Evolutionary conservation across 495 filamentous ascomycete species (phyloP).

Genomic region (Venustampulla echinocandica): DNA sequence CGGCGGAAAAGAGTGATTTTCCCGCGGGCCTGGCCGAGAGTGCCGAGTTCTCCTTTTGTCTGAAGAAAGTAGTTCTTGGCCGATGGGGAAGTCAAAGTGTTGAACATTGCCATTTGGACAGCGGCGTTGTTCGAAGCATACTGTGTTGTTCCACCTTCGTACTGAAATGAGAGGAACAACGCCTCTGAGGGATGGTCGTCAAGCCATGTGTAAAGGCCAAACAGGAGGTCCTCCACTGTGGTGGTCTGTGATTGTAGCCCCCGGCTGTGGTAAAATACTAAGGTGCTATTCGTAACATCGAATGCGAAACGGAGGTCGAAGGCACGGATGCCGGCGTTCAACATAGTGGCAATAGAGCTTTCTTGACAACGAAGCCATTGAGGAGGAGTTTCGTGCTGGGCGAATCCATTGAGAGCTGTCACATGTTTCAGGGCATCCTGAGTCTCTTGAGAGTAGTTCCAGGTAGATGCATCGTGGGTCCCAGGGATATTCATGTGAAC

Average conservation of each 20-base stretch:
- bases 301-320: slow-evolving; percentile 44
- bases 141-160: slow-evolving; percentile 26
- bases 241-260: slow-evolving; percentile 37
- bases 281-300: slow-evolving; percentile 34
- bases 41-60: slow-evolving; percentile 29
- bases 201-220: slow-evolving; percentile 40
- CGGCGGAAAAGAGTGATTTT: slow-evolving; percentile 35
- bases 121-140: slow-evolving; percentile 27
- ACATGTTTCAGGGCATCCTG: slow-evolving; percentile 31
- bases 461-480: slow-evolving; percentile 45
- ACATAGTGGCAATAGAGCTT: slow-evolving; percentile 27
- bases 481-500: slow-evolving; percentile 46
- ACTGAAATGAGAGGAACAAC: slow-evolving; percentile 33
- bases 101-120: slow-evolving; percentile 30
- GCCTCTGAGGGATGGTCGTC: slow-evolving; percentile 28
- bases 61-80: slow-evolving; percentile 33
- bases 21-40: slow-evolving; percentile 32
- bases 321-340: slow-evolving; percentile 40
- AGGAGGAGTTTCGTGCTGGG: slow-evolving; percentile 19
- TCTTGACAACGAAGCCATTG: slow-evolving; percentile 37
- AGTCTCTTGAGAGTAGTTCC: slow-evolving; percentile 43
- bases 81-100: slow-evolving; percentile 27
- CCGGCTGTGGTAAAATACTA: slow-evolving; percentile 43
- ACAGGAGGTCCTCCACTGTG: slow-evolving; percentile 38
- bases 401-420: slow-evolving; percentile 31